A percentile compares a stretch with the other conserved stretches of the same genome.
These are phyloP conservation scores for Tilletia caries DNA, from an alignment of 1,284 basidiomycete species.

Conservation along the genomic window DNA sequence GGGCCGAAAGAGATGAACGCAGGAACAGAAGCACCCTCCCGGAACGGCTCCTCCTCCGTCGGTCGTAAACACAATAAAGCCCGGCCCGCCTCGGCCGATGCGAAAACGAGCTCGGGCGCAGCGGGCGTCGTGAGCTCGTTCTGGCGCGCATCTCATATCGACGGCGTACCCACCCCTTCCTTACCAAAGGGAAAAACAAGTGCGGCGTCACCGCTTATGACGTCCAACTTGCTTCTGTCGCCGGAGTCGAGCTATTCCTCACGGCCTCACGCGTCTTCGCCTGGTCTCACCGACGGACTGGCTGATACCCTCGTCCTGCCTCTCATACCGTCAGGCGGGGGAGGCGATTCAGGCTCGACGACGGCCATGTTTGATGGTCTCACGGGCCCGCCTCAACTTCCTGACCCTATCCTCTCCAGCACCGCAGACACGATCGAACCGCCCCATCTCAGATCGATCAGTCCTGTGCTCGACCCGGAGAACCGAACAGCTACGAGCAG, in stretches of 20 bases:
- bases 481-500: conserved; percentile 3
- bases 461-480: background rate
- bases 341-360: background rate
- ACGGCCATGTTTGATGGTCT: background rate
- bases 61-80: no score
- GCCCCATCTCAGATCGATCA: no score
- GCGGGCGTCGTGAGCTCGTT: background rate
- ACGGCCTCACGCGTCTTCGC: background rate
- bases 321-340: background rate
- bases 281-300: background rate
- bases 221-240: no score
- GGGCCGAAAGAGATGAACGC: no score
- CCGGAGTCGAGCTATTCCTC: no score
- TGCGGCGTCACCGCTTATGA: no score
- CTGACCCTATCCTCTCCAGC: background rate
- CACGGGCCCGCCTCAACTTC: background rate
- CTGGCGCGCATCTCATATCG: conserved; percentile 10
- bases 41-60: no score
- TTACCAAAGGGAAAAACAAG: background rate
- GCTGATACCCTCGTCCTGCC: background rate
- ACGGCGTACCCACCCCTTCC: background rate
- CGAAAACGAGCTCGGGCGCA: background rate
- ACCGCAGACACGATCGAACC: background rate
- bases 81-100: conserved; percentile 1
- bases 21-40: no score